phyloP scores from a whole-genome alignment of 1,284 basidiomycete species.

The Apiotrichum gracile region DNA sequence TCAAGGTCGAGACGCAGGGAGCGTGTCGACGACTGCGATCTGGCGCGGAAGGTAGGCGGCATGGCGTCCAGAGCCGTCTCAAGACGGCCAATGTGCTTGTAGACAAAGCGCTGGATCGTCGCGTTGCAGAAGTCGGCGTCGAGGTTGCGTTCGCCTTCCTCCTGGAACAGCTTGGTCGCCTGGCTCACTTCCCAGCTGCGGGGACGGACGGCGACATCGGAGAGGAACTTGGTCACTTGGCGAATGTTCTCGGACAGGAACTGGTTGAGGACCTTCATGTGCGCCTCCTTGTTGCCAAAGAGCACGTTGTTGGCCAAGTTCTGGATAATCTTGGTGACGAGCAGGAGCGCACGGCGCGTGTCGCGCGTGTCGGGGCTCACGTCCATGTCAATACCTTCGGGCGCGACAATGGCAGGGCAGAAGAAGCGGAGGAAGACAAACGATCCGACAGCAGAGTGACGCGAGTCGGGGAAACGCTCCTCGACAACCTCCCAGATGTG shows the following conservation, averaged over 20 bases:
- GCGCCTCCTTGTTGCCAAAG: slow-evolving; percentile 74
- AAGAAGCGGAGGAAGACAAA: slow-evolving; percentile 79
- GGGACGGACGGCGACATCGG: slow-evolving; percentile 59
- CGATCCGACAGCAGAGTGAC: slow-evolving; percentile 78
- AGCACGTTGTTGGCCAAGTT: slow-evolving; percentile 88
- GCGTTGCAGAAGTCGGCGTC: slow-evolving; percentile 37
- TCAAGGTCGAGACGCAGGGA: slow-evolving; percentile 50
- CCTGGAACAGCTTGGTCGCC: slow-evolving; percentile 29
- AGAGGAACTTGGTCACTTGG: slow-evolving; percentile 74
- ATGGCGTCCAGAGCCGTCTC: slow-evolving; percentile 25
- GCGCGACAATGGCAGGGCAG: slow-evolving; percentile 74
- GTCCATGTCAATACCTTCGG: slow-evolving; percentile 75
- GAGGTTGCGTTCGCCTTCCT: slow-evolving; percentile 29
- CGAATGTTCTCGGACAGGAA: slow-evolving; percentile 72
- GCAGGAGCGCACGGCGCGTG: slow-evolving; percentile 69
- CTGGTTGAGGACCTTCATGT: slow-evolving; percentile 73
- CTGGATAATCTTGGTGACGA: slow-evolving; percentile 85
- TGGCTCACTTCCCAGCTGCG: slow-evolving; percentile 31
- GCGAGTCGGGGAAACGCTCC: slow-evolving; percentile 72
- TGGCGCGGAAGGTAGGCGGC: slow-evolving; percentile 24
- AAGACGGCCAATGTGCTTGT: slow-evolving; percentile 32
- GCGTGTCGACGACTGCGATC: slow-evolving; percentile 17
- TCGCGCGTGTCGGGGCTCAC: slow-evolving; percentile 58
- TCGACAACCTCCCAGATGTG: slow-evolving; percentile 77
- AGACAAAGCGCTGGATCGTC: slow-evolving; percentile 35